Evolutionary conservation across 306 rosid genomes (phyloP), one percentile per base, ranked within the genome.

Genomic region (Gastrolobium villosum): DNA sequence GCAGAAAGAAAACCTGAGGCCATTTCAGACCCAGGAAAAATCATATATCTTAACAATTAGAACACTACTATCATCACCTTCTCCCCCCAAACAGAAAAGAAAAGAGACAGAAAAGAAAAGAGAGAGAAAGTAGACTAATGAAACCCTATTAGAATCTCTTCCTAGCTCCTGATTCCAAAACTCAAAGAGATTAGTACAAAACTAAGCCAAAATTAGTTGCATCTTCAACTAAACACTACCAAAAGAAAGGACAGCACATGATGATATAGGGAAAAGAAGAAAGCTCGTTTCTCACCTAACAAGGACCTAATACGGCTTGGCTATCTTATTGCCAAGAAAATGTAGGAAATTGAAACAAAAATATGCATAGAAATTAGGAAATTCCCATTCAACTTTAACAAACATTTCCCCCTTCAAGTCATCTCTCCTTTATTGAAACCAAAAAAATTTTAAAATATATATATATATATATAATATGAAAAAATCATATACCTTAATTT

Each of bases 241-340:
- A 64, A 71, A 74, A 59, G 57, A 34, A 65, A 49, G 44, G 44
- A 56, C 8, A 48, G 34, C 45, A 55, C 67, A 56, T 10, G 55
- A 75, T 63, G 62, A 45, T 60, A 14, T 26, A 65, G n/a, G 37
- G 63, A 59, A 72, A 44, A 80, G 65, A 75, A 37, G 50, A 80
- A 83, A 80, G 20, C 78, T 63, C 78, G 41, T 72, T 64, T 63
- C 85, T 92, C 68, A 87, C 90, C 97, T 80, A 92, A 79, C 93
- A 81, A 74, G 79, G 30, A 90, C 90, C 95, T 88, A 92, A 79
- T 82, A 67, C 31, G 41, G 40, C 41, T 74, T 31, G 34, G 75
- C 87, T 14, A 72, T 75, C 85, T 86, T 60, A 53, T 79, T 72
- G 75, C 70, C n/a, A 83, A 83, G 70, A 81, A 76, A 81, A 83